Evolutionary conservation across 1,284 basidiomycete species (phyloP).

Genomic region (Ganoderma lingzhi): DNA sequence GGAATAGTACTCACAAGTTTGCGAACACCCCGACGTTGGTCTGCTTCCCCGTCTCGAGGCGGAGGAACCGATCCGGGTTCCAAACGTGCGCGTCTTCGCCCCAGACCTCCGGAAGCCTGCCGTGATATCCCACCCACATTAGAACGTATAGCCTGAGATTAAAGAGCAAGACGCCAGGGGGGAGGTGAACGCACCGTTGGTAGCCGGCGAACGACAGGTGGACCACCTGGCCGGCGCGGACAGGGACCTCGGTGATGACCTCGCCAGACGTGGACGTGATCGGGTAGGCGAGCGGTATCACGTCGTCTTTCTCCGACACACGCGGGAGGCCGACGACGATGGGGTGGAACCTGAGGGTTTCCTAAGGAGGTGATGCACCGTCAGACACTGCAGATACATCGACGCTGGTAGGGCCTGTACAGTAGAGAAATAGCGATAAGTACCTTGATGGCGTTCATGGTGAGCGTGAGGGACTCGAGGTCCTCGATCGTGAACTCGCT

Average conservation of each 20-base stretch:
- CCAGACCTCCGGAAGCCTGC: conserved; percentile 48
- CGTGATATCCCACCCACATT: background rate
- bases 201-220: conserved; percentile 42
- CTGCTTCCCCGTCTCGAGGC: conserved; percentile 45
- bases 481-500: conserved; percentile 40
- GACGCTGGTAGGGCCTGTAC: no score
- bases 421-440: background rate
- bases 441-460: conserved; percentile 30
- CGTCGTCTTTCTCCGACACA: conserved; percentile 42
- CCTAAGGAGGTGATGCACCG: conserved; percentile 34
- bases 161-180: no score
- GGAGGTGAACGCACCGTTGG: conserved; percentile 39
- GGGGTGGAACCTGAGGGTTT: conserved; percentile 49
- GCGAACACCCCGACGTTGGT: conserved; percentile 55
- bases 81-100: conserved; percentile 59
- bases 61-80: conserved; percentile 59
- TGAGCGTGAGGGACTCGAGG: conserved; percentile 40
- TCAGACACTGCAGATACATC: background rate
- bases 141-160: background rate
- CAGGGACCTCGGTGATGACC: conserved; percentile 42
- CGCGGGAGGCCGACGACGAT: conserved; percentile 43
- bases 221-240: conserved; percentile 49
- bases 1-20: conserved; percentile 52
- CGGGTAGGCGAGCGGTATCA: conserved; percentile 49
- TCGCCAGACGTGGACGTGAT: conserved; percentile 43